phyloP scores from a whole-genome alignment of 73 alveolate species.

The Effrenium voratum region DNA sequence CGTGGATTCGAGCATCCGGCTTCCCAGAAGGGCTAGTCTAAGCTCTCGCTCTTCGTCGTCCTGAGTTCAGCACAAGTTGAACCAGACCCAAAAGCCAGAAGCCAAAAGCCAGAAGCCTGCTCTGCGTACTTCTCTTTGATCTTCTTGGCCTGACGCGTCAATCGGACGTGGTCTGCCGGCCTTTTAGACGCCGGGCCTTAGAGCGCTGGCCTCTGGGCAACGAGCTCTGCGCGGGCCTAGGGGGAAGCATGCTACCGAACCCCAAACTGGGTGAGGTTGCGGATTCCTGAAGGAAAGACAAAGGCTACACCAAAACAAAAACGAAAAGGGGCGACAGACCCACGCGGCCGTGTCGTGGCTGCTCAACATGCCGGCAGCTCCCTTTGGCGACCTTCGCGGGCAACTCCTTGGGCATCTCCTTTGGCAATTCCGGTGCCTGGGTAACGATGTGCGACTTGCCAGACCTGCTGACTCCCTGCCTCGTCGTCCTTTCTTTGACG shows the following conservation, averaged over 20 bases:
- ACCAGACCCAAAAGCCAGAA: neutral
- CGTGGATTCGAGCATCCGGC: constrained; percentile 7
- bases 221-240: constrained; percentile 2
- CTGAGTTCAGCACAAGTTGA: constrained; percentile 8
- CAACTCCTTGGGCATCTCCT: neutral
- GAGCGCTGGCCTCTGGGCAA: constrained; percentile 37
- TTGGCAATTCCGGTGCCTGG: neutral
- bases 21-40: constrained; percentile 95
- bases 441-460: neutral
- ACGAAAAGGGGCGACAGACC: no score
- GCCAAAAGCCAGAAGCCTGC: constrained; percentile 5
- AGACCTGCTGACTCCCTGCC: constrained; percentile 9
- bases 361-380: constrained; percentile 8
- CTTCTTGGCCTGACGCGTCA: constrained; percentile 92
- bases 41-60: constrained; percentile 96
- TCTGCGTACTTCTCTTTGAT: constrained; percentile 96
- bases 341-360: no score
- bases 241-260: neutral
- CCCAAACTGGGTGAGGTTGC: no score
- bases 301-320: no score
- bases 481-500: constrained; percentile 49
- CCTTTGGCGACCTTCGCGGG: constrained; percentile 27
- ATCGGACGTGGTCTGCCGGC: neutral
- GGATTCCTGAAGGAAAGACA: no score
- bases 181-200: neutral